Conservation (phyloP, 2,329 filamentous ascomycete species). For the Bipolaris zeicola region DNA sequence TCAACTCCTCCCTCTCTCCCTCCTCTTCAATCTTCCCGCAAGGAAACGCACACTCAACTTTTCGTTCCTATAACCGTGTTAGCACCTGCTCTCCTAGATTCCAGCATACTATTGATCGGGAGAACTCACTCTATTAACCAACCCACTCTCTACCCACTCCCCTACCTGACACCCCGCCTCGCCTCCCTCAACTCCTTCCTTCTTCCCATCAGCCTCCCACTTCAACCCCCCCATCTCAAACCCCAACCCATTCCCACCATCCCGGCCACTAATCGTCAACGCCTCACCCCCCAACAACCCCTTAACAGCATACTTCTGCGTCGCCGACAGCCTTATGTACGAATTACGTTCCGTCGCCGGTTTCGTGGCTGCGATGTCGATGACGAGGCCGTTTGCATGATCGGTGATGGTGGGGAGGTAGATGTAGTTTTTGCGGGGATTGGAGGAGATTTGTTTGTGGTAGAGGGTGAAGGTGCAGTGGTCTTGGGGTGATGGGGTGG, state of each 20-base stretch:
- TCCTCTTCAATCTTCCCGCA: constrained; percentile 15
- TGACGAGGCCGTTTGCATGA: constrained; percentile 16
- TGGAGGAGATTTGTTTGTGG: constrained; percentile 18
- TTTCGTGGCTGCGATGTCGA: constrained; percentile 20
- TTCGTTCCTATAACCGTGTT: constrained; percentile 15
- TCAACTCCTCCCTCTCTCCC: constrained; percentile 9
- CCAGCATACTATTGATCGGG: too few relatives aligned
- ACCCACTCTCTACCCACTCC: constrained; percentile 12
- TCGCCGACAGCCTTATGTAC: constrained; percentile 15
- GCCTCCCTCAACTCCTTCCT: background rate
- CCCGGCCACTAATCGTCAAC: constrained; percentile 13
- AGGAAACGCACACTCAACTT: constrained; percentile 20
- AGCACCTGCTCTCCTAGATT: background rate
- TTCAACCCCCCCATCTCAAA: constrained; percentile 11
- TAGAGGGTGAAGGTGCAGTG: constrained; percentile 27
- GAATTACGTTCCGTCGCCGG: constrained; percentile 17
- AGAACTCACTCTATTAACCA: constrained; percentile 13
- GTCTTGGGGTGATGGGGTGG: background rate
- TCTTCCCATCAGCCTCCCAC: constrained; percentile 7
- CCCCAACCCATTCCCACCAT: constrained; percentile 8
- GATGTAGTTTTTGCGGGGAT: constrained; percentile 18
- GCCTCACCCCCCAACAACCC: constrained; percentile 18
- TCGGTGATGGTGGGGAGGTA: constrained; percentile 21
- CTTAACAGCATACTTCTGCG: constrained; percentile 9
- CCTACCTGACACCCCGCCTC: constrained; percentile 15